Conservation (phyloP, 257 asterid genomes). For the Ligustrum vulgare region DNA sequence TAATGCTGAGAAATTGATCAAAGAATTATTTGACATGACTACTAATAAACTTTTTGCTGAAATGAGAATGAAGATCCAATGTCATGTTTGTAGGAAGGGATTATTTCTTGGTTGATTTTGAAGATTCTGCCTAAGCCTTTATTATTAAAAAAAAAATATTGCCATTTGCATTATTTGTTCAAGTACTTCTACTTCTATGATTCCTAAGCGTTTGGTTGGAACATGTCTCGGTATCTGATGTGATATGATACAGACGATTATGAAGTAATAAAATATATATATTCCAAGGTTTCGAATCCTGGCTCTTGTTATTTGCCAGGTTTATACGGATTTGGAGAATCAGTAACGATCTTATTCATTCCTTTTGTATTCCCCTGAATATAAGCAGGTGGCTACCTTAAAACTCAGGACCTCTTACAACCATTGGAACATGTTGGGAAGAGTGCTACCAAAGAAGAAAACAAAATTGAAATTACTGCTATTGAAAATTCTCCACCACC, state of each 20-base stretch:
- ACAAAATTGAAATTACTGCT: constrained; percentile 36
- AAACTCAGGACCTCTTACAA: constrained; percentile 90
- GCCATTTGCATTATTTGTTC: background rate
- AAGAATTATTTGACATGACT: background rate
- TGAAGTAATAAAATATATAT: background rate
- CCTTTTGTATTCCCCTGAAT: constrained; percentile 11
- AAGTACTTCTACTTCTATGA: background rate
- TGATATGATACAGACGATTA: background rate
- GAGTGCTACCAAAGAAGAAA: constrained; percentile 49
- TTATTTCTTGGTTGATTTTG: background rate
- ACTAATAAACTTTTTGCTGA: background rate
- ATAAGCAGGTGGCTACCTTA: constrained; percentile 55
- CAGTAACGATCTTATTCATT: constrained; percentile 4
- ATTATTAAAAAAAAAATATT: background rate
- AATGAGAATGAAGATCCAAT: background rate
- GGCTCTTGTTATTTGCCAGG: background rate
- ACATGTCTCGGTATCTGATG: background rate
- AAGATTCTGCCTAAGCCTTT: background rate
- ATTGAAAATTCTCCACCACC: constrained; percentile 51
- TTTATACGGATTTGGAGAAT: background rate
- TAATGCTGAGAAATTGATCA: background rate
- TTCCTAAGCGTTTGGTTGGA: background rate
- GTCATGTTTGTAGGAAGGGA: background rate
- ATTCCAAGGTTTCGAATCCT: background rate
- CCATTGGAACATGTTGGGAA: constrained; percentile 74